Percentiles rank a stretch among this genome's conserved stretches.
Evolutionary conservation across 768 basidiomycete species (phyloP).

Genomic region (Panellus pusillus): DNA sequence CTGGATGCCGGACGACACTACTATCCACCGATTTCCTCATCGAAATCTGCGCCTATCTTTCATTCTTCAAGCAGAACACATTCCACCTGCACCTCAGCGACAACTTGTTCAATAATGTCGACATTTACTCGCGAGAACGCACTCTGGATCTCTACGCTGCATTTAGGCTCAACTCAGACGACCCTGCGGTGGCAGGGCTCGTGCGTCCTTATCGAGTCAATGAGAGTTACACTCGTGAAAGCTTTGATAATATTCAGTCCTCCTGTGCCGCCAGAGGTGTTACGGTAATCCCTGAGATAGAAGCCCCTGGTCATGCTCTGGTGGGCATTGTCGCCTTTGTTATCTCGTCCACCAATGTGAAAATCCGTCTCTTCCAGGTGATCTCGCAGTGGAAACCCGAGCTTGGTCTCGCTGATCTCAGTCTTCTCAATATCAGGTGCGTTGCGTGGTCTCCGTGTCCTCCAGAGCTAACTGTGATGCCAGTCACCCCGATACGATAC

Average conservation of each 20-base stretch:
- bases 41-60: constrained; percentile 21
- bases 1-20: constrained; percentile 19
- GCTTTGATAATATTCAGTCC: constrained; percentile 14
- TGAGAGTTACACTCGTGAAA: constrained; percentile 20
- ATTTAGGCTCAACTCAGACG: constrained; percentile 21
- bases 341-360: no score
- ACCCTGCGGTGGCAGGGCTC: constrained; percentile 17
- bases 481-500: constrained; percentile 19
- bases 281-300: constrained; percentile 19
- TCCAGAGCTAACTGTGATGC: background rate
- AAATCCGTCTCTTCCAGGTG: background rate
- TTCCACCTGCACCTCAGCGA: constrained; percentile 26
- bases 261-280: constrained; percentile 19
- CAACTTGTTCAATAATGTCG: constrained; percentile 19
- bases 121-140: constrained; percentile 15
- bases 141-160: constrained; percentile 21
- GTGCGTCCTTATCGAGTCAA: constrained; percentile 18
- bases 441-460: background rate
- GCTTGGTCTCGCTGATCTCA: constrained; percentile 18
- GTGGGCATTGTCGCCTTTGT: background rate
- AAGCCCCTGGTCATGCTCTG: constrained; percentile 17
- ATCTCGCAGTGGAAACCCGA: constrained; percentile 21
- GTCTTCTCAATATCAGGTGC: constrained; percentile 22
- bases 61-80: constrained; percentile 23
- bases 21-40: constrained; percentile 17